Conservation (phyloP, 495 filamentous ascomycete species). For the Daldinia grandis region DNA sequence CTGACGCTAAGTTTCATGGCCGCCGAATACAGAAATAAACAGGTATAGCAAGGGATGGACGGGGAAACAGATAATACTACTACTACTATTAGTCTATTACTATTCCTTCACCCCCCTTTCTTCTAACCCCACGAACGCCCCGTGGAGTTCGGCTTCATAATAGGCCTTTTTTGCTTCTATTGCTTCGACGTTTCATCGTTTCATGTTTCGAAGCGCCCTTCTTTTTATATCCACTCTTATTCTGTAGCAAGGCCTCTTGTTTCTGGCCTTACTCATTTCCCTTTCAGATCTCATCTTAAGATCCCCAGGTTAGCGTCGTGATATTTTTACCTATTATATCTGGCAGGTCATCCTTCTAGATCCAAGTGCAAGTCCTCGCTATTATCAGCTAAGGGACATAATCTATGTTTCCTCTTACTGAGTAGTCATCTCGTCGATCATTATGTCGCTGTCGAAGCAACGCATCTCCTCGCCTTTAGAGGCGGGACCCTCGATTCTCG, state of each 20-base stretch:
- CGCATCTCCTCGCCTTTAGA: constrained; percentile 65
- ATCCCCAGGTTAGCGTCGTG: constrained; percentile 8
- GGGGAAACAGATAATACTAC: constrained; percentile 8
- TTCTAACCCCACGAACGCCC: constrained; percentile 26
- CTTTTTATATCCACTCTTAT: constrained; percentile 36
- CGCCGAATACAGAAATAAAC: constrained; percentile 30
- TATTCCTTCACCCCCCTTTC: background rate
- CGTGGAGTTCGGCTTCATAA: constrained; percentile 12
- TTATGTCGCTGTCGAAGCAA: constrained; percentile 52
- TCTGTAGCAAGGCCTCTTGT: constrained; percentile 16
- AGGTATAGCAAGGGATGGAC: constrained; percentile 6
- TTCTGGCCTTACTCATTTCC: constrained; percentile 14
- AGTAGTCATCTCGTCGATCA: constrained; percentile 12
- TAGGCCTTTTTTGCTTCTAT: constrained; percentile 2
- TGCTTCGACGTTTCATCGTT: constrained; percentile 37
- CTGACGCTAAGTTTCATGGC: constrained; percentile 31
- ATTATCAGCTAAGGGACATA: constrained; percentile 12
- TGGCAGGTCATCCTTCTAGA: constrained; percentile 23
- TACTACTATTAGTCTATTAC: constrained; percentile 2
- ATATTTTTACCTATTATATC: constrained; percentile 17
- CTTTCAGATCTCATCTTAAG: constrained; percentile 3
- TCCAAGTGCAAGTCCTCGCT: constrained; percentile 11
- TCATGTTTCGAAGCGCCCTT: constrained; percentile 43
- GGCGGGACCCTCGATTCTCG: constrained; percentile 59
- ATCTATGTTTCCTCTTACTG: background rate